A percentile compares a stretch with the other conserved stretches of the same genome.
These are phyloP conservation scores for Eucalyptus fibrosa DNA, from an alignment of 345 rosid species.

Conservation along the genomic window DNA sequence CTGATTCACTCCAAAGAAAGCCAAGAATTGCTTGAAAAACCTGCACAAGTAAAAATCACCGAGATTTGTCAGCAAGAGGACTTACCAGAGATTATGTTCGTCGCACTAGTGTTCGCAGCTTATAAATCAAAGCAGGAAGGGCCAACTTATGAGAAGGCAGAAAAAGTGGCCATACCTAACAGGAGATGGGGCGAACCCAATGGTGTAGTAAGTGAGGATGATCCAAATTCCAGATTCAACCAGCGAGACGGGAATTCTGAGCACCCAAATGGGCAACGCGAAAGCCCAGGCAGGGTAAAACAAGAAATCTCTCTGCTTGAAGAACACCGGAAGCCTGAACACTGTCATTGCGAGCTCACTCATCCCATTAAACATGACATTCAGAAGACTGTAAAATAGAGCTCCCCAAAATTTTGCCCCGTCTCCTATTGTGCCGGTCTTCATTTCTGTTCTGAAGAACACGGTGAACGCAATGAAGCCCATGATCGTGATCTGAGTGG, in stretches of 20 bases:
- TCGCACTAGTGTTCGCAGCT: background rate
- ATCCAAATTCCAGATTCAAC: constrained; percentile 47
- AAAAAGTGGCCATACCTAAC: constrained; percentile 12
- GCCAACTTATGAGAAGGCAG: background rate
- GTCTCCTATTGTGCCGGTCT: background rate
- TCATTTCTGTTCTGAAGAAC: constrained; percentile 23
- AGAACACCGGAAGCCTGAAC: constrained; percentile 66
- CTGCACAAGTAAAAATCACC: background rate
- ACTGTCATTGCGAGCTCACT: constrained; percentile 57
- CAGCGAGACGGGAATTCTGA: constrained; percentile 39
- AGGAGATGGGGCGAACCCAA: constrained; percentile 41
- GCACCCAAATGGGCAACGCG: constrained; percentile 42
- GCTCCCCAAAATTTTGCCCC: constrained; percentile 41
- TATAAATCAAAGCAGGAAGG: background rate
- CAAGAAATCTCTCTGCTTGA: constrained; percentile 50
- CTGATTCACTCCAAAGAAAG: constrained; percentile 28
- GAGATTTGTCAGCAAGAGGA: background rate
- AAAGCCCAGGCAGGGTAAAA: constrained; percentile 68
- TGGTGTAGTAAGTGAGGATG: constrained; percentile 27
- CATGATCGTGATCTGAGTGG: constrained; percentile 15
- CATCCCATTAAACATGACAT: constrained; percentile 38
- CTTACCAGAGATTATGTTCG: background rate
- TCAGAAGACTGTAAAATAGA: constrained; percentile 28
- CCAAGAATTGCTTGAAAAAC: constrained; percentile 30
- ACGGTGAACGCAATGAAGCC: constrained; percentile 7